Evolutionary conservation across 2,329 filamentous ascomycete genomes (phyloP), one percentile per base, ranked within the genome.

Genomic region (Alternaria solani): DNA sequence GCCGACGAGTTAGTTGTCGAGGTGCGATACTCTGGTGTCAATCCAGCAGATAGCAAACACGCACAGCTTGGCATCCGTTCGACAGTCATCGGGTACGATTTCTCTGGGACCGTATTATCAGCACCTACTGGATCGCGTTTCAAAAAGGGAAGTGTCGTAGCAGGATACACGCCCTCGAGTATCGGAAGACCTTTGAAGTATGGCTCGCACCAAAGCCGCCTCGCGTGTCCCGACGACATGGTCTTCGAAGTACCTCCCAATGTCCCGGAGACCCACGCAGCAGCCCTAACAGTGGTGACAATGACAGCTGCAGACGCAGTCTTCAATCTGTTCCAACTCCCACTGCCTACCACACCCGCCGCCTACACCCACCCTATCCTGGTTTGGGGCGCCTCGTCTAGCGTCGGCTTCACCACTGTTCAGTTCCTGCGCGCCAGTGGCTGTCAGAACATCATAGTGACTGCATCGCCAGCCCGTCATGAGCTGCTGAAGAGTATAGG

Each of bases 241-340:
- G 78, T 36, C 38, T 42, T 53, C 57, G 48, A 75, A 68, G 63
- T 84, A 32, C 81, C 81, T 2, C 42, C 62, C 7, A 74, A 71
- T 32, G 55, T 82, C 14, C 74, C 75, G 2, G 69, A 79, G 55
- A 69, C 80, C 55, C 79, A 80, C 55, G 84, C 83, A 2, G 82
- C 80, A 12, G 84, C 84, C 0, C 68, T 87, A 4, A 81, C 84
- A 0, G 81, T 83, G 41, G 88, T 86, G 38, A 51, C 59, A 11
- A 81, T 87, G 36, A 87, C 85, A 1, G 84, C 82, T n/a, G 84
- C 87, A 66, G 84, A 88, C 66, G 79, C 83, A 11, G 71, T 84
- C 6, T 78, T 76, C 3, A 71, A 70, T 1, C 83, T 87, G 53
- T 76, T 88, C 20, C 77, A 72, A 0, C 69, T 88, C 14, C 79